phyloP scores from a whole-genome alignment of 2,329 filamentous ascomycete species.

The Penicillium sp. region DNA sequence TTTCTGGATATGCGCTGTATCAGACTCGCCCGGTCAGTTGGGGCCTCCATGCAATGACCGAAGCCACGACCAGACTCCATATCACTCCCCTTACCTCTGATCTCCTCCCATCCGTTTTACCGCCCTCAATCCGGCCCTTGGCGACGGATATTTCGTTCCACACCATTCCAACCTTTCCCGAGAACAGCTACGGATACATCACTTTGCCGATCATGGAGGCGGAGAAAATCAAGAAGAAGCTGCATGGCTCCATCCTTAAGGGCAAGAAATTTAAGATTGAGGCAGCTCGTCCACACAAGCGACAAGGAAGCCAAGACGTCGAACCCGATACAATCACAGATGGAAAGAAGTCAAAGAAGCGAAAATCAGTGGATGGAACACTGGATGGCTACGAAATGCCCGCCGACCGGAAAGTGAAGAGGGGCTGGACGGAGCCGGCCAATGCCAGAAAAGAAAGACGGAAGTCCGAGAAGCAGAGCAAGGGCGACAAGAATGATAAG shows the following conservation, averaged over 20 bases:
- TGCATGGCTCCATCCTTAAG: constrained; percentile 81
- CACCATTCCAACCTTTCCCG: constrained; percentile 78
- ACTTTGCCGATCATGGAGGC: constrained; percentile 78
- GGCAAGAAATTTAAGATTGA: constrained; percentile 83
- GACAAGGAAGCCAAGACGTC: constrained; percentile 42
- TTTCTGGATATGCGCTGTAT: neutral
- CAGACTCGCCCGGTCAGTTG: neutral
- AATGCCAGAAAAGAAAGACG: constrained; percentile 45
- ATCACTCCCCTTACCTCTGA: constrained; percentile 80
- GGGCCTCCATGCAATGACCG: constrained; percentile 31
- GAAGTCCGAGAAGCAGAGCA: constrained; percentile 50
- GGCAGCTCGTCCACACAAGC: constrained; percentile 67
- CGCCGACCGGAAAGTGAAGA: constrained; percentile 73
- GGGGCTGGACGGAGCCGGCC: constrained; percentile 78
- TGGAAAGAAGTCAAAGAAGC: constrained; percentile 49
- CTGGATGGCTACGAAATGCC: constrained; percentile 69
- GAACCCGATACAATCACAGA: constrained; percentile 38
- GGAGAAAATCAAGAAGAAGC: constrained; percentile 85
- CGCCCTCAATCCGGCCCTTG: constrained; percentile 61
- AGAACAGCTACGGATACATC: constrained; percentile 85
- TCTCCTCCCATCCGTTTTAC: constrained; percentile 69
- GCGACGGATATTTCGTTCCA: constrained; percentile 88
- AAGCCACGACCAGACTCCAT: constrained; percentile 62
- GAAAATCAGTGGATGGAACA: constrained; percentile 53
- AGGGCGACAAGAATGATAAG: constrained; percentile 58